Evolutionary conservation across 2,329 filamentous ascomycete genomes (phyloP), one percentile per base, ranked within the genome.

Genomic region (Alternaria ethzedia): DNA sequence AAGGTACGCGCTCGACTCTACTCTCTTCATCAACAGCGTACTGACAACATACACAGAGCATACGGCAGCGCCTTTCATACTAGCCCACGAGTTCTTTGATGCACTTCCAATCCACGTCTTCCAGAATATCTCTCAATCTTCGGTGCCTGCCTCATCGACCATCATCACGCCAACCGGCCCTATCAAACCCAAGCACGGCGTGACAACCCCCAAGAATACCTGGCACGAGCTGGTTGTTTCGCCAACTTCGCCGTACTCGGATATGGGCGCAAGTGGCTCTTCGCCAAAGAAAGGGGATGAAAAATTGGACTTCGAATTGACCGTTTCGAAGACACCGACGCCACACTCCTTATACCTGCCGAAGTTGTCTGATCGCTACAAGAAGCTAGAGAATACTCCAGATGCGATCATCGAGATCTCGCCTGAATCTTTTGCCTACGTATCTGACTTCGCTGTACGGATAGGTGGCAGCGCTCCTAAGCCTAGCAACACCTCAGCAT

Each of bases 71-170:
- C 95, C 96, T 1, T 96, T 98, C 79, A 97, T 99, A 64, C 88
- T 98, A 52, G 96, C 96, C 5, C 96, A 99, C 79, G 96, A 99
- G 78, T 98, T 99, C 85, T 99, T 99, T 82, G 96, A 99, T 72
- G 96, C 96, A 3, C 89, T 99, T 1, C 96, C 96, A 32, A 97
- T 99, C 71, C 94, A 99, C 79, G 90, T 93, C 64, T 99, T 99
- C 78, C 91, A 98, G 79, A 91, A 92, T 13, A 86, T 95, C 54
- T 79, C 86, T 2, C 47, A 82, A 83, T 67, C 76, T 66, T 66
- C 69, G 68, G 59, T 78, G 59, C 69, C 75, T 57, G 81, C 71
- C 65, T 79, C 67, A 66, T 77, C 85, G 41, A 75, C 81, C 6
- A 78, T 80, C 69, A 73, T 85, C n/a, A 82, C 82, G 41, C 84